Evolutionary conservation across 1,284 basidiomycete species (phyloP), one percentile per base, ranked within the genome.

Genomic region (Malassezia slooffiae): DNA sequence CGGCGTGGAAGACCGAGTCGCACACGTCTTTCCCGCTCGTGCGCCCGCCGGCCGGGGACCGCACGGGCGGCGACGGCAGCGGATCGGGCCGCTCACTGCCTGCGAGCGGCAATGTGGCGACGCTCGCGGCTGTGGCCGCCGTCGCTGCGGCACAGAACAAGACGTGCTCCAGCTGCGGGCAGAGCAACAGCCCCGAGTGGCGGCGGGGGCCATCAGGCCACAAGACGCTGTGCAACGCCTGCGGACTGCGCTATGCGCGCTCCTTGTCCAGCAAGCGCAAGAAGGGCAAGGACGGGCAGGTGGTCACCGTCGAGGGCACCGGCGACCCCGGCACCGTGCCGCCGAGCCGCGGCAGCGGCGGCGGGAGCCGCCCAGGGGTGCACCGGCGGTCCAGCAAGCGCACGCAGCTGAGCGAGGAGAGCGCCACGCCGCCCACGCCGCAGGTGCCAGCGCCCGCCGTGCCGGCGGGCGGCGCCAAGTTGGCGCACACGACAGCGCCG

Each of bases 171-270:
- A 67, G 65, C 40, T 71, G 70, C 36, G 68, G 68, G 24, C 69
- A 61, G 34, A 53, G 80, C 11, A 80, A 81, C 40, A 87, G 83
- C 58, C 89, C 89, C 0, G 90, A 95, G 70, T 95, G 89, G 89
- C 75, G 89, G 60, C 88, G 91, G 70, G 66, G 66, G 2, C 66
- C 66, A 1, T 52, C 58, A 3, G 66, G 66, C 5, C 56, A 60
- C 47, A 69, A 69, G 47, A 63, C 60, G 23, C 52, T 66, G 3
- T 68, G 65, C 53, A 69, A 69, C 23, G 66, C 66, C 0, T 69
- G 66, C 34, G 66, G 66, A 3, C 50, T 69, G 13, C 57, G 67
- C 15, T 69, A 63, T 34, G 55, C 62, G 5, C 60, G 66, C 19
- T 62, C 62, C 7, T 45, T 64, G 16, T 50, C 56, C 3, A 47